Evolutionary conservation across 805 yeast species (phyloP), one percentile per base, ranked within the genome.

Genomic region (Wickerhamia fluorescens): DNA sequence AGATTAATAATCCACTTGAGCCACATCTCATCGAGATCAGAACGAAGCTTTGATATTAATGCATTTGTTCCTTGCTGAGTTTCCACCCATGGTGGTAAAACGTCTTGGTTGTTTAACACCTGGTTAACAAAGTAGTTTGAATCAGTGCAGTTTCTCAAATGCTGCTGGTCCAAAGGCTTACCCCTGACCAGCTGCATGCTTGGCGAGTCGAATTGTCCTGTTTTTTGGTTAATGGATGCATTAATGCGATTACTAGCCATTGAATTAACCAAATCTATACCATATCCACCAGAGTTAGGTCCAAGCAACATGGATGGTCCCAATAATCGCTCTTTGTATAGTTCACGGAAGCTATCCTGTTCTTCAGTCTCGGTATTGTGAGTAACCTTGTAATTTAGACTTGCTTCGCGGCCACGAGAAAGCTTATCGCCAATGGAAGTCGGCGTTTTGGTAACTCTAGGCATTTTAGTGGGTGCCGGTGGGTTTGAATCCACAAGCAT

Each of bases 31-130:
- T 60, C 67, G 17, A 78, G 31, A 20, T 61, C 61, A 0, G 40
- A 36, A 29, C 87, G 53, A 30, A 83, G 74, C 0, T 44, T 44
- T 3, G 42, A 47, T 6, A 81, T 62, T 20, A 70, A 71, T 2
- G 43, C 35, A 24, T 69, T 66, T 4, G 79, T 72, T 2, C 72
- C 65, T 12, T 71, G 62, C 50, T 83, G 92, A 31, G 73, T 77
- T 42, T 85, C 94, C 20, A 87, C 78, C 96, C 96, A 87, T 0
- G 94, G 94, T 0, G 95, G 95, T 7, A 76, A 59, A 1, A 84
- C 76, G 27, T 84, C 87, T 51, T 87, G 95, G 24, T 73, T 69
- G 37, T 68, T 72, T 33, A 87, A 55, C 25, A 87, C 78, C 37
- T 82, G 75, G 53, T 87, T 87, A 57, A 87, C 53, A 48, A 85